phyloP scores from a whole-genome alignment of 768 basidiomycete species.

The Termitomyces sp. region DNA sequence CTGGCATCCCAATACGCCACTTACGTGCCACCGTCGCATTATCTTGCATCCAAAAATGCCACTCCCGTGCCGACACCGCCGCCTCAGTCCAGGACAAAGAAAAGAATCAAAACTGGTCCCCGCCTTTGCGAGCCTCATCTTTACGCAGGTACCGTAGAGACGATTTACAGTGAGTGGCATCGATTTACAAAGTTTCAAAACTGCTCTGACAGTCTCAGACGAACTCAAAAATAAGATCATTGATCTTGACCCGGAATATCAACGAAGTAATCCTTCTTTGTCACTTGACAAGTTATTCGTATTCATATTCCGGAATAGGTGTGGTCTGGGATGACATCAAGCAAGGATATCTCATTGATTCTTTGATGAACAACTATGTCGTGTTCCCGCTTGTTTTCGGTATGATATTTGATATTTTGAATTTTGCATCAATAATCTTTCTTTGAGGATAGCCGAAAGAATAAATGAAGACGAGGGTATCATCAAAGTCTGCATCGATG shows the following conservation, averaged over 20 bases:
- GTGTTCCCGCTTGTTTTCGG: conserved; percentile 66
- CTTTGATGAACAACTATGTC: conserved; percentile 56
- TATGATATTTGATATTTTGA: conserved; percentile 18
- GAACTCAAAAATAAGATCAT: conserved; percentile 40
- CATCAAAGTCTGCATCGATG: conserved; percentile 55
- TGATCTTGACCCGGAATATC: conserved; percentile 61
- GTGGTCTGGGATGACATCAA: conserved; percentile 63
- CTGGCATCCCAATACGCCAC: conserved; percentile 15
- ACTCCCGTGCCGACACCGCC: not conserved
- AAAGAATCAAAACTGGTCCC: conserved; percentile 17
- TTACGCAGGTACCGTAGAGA: conserved; percentile 26
- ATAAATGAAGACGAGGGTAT: conserved; percentile 35
- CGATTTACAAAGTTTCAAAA: not conserved
- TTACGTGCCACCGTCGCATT: conserved; percentile 9
- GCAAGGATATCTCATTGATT: conserved; percentile 59
- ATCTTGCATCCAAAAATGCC: conserved; percentile 16
- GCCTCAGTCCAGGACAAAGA: conserved; percentile 9
- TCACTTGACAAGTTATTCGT: not conserved
- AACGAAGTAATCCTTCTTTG: conserved; percentile 37
- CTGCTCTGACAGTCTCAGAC: conserved; percentile 25
- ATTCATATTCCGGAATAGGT: conserved; percentile 25
- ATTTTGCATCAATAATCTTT: not conserved
- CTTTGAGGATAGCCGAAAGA: conserved; percentile 28
- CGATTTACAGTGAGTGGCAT: conserved; percentile 33
- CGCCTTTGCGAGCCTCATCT: conserved; percentile 22